A percentile compares a stretch with the other conserved stretches of the same genome.
These are phyloP conservation scores for Trichoderma lentiforme DNA, from an alignment of 2,329 filamentous ascomycete species.

Conservation along the genomic window DNA sequence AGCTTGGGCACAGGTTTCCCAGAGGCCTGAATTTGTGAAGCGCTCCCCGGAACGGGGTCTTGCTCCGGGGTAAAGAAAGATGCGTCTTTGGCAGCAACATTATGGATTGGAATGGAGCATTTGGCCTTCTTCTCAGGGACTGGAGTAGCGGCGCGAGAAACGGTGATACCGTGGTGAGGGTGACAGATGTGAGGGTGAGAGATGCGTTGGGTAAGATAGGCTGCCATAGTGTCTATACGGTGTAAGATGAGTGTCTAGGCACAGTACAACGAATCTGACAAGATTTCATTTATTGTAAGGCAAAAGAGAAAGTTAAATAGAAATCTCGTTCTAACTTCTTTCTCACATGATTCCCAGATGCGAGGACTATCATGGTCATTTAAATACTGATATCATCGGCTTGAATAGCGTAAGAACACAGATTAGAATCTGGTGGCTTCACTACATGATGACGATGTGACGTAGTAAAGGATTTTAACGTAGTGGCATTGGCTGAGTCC, in stretches of 20 bases:
- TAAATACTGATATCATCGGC: background rate
- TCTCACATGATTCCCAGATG: background rate
- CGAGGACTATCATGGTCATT: background rate
- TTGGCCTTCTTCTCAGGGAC: background rate
- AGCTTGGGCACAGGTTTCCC: slow-evolving; percentile 37
- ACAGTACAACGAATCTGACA: background rate
- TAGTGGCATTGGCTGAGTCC: background rate
- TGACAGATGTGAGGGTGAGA: slow-evolving; percentile 1
- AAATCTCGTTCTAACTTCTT: background rate
- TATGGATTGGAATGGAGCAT: slow-evolving; percentile 19
- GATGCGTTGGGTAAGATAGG: slow-evolving; percentile 13
- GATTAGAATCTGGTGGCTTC: background rate
- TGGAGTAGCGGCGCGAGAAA: background rate
- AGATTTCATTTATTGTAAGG: background rate
- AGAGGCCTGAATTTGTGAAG: background rate
- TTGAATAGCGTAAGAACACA: background rate
- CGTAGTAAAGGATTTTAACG: background rate
- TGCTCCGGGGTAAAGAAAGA: slow-evolving; percentile 49
- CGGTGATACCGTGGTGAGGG: slow-evolving; percentile 8
- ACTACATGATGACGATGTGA: background rate
- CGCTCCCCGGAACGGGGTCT: slow-evolving; percentile 40
- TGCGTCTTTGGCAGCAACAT: slow-evolving; percentile 30
- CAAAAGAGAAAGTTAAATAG: background rate
- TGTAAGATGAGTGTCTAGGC: background rate
- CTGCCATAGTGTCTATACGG: background rate